These are phyloP conservation scores for Cornus florida DNA, from an alignment of 148 eudicot genomes.

Conservation along the genomic window DNA sequence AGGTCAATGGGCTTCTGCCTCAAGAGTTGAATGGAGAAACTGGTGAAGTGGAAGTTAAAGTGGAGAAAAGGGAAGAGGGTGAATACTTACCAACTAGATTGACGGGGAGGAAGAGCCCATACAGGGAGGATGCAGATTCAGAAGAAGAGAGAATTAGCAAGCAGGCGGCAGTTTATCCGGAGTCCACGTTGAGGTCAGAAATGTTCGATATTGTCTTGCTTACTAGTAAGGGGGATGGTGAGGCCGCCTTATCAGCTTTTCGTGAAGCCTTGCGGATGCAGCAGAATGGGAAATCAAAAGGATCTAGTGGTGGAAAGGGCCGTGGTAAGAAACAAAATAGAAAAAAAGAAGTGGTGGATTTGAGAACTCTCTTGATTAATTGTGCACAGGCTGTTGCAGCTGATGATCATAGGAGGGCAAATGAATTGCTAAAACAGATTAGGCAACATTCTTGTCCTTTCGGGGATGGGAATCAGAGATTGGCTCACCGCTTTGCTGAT, in stretches of 20 bases:
- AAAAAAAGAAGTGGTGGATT: conserved; percentile 55
- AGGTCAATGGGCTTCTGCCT: conserved; percentile 5
- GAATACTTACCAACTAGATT: conserved; percentile 12
- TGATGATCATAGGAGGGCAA: conserved; percentile 49
- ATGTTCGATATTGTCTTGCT: conserved; percentile 59
- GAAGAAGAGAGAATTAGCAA: conserved; percentile 54
- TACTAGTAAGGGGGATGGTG: conserved; percentile 33
- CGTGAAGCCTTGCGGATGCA: conserved; percentile 33
- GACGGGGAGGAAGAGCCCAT: conserved; percentile 40
- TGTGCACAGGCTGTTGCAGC: conserved; percentile 73
- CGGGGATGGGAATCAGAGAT: conserved; percentile 66
- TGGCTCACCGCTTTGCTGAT: conserved; percentile 60
- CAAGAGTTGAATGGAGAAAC: conserved; percentile 5
- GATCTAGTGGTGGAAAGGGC: conserved; percentile 31
- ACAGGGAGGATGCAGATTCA: conserved; percentile 16
- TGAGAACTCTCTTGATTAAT: conserved; percentile 50
- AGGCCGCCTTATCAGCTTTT: conserved; percentile 31
- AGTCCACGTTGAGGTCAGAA: conserved; percentile 36
- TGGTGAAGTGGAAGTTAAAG: background rate
- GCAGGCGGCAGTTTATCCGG: conserved; percentile 46
- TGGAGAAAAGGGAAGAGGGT: conserved; percentile 14
- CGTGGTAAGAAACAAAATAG: conserved; percentile 40
- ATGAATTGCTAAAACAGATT: conserved; percentile 48
- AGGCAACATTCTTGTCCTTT: conserved; percentile 56
- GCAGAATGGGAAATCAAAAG: conserved; percentile 22